Evolutionary conservation across 306 rosid genomes (phyloP).

Genomic region (Rosa rugosa): DNA sequence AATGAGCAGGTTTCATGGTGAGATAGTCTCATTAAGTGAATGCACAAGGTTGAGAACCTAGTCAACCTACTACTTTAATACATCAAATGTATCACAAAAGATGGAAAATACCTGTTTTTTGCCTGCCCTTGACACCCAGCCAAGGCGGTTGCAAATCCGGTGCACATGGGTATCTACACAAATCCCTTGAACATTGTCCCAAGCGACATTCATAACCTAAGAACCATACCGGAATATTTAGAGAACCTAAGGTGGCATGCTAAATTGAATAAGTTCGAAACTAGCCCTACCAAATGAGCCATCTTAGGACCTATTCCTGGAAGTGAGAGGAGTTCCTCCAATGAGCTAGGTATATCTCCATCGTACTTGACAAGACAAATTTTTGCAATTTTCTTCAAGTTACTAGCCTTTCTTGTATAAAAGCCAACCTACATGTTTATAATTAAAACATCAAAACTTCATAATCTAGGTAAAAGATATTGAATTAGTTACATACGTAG

Average conservation of each 20-base stretch:
- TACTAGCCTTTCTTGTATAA: slow-evolving; percentile 74
- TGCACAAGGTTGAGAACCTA: slow-evolving; percentile 1
- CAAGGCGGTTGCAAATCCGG: slow-evolving; percentile 90
- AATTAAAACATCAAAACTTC: slow-evolving; percentile 15
- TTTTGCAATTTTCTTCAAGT: slow-evolving; percentile 86
- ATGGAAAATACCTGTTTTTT: slow-evolving; percentile 62
- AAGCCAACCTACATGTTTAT: slow-evolving; percentile 70
- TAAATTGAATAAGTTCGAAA: slow-evolving; percentile 22
- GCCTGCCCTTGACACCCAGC: slow-evolving; percentile 75
- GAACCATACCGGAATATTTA: slow-evolving; percentile 23
- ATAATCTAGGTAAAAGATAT: slow-evolving; percentile 11
- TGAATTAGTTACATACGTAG: background rate
- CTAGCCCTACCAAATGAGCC: slow-evolving; percentile 77
- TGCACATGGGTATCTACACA: slow-evolving; percentile 97
- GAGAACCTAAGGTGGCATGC: slow-evolving; percentile 21
- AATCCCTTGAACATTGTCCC: slow-evolving; percentile 93
- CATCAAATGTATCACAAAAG: slow-evolving; percentile 18
- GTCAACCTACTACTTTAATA: background rate
- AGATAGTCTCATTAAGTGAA: background rate
- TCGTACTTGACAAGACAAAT: slow-evolving; percentile 75
- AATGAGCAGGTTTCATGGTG: background rate
- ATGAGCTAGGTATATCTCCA: slow-evolving; percentile 84
- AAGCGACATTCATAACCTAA: slow-evolving; percentile 90
- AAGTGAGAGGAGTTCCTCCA: slow-evolving; percentile 80
- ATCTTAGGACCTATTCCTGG: slow-evolving; percentile 99